phyloP scores from a whole-genome alignment of 306 rosid species.

The Cicer pinnatifidum region DNA sequence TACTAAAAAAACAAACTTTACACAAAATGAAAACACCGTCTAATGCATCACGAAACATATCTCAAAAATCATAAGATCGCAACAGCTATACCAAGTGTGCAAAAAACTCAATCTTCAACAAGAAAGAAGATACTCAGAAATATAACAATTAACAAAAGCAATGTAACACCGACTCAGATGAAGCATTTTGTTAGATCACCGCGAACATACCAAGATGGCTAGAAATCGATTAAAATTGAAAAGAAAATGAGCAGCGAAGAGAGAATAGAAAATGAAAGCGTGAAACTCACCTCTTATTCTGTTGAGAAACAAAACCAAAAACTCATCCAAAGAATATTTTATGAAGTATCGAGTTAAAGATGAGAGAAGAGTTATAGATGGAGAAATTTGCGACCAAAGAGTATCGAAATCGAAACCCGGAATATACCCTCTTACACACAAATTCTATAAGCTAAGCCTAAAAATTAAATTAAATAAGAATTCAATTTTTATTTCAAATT shows the following conservation, averaged over 20 bases:
- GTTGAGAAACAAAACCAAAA: slow-evolving; percentile 23
- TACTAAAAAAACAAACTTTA: slow-evolving; percentile 39
- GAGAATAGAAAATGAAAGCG: slow-evolving; percentile 17
- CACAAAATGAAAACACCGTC: slow-evolving; percentile 16
- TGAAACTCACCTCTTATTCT: slow-evolving; percentile 43
- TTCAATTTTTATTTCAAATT: slow-evolving; percentile 1
- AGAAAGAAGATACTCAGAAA: slow-evolving; percentile 23
- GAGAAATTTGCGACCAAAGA: slow-evolving; percentile 40
- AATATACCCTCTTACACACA: slow-evolving; percentile 56
- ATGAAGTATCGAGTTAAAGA: slow-evolving; percentile 41
- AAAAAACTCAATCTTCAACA: slow-evolving; percentile 34
- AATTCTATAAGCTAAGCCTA: background rate
- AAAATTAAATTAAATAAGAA: slow-evolving; percentile 12
- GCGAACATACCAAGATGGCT: background rate
- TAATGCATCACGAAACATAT: background rate
- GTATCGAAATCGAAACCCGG: slow-evolving; percentile 63
- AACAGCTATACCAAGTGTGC: slow-evolving; percentile 5
- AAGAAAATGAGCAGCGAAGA: slow-evolving; percentile 24
- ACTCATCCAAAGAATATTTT: slow-evolving; percentile 12
- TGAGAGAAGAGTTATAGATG: slow-evolving; percentile 41
- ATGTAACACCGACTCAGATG: slow-evolving; percentile 40
- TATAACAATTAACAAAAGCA: slow-evolving; percentile 29
- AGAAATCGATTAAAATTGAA: slow-evolving; percentile 12
- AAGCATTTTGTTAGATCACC: slow-evolving; percentile 41
- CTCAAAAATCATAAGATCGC: slow-evolving; percentile 32